These are phyloP conservation scores for Pseudomonodictys pantanalensis DNA, from an alignment of 495 filamentous ascomycete genomes.

Conservation along the genomic window DNA sequence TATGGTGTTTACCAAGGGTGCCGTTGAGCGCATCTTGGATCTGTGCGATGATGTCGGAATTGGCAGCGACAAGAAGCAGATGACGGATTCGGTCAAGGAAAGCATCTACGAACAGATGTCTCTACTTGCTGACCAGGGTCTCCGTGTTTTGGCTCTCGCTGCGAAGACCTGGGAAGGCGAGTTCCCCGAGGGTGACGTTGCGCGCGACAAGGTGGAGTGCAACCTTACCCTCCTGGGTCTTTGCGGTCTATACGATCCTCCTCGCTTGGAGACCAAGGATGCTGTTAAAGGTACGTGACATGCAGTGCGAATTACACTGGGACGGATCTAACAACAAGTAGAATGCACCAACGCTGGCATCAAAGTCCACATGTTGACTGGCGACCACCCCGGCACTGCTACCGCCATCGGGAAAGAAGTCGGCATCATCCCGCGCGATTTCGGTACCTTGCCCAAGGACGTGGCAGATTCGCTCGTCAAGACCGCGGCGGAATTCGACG, in stretches of 20 bases:
- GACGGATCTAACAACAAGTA: not conserved
- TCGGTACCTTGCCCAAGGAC: conserved; percentile 50
- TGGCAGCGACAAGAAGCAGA: conserved; percentile 49
- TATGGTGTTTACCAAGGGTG: conserved; percentile 73
- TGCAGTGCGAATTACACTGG: not conserved
- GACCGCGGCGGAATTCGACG: conserved; percentile 64
- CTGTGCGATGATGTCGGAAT: conserved; percentile 61
- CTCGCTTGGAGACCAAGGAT: conserved; percentile 63
- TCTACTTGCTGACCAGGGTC: conserved; percentile 68
- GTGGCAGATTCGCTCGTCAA: conserved; percentile 57
- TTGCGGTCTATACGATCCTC: conserved; percentile 73
- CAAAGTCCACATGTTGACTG: conserved; percentile 77
- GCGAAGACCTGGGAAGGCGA: conserved; percentile 29
- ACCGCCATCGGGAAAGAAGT: conserved; percentile 73
- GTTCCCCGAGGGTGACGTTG: conserved; percentile 33
- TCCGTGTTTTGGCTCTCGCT: conserved; percentile 75
- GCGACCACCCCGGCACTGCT: conserved; percentile 73
- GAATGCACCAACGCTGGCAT: conserved; percentile 70
- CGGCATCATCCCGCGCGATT: conserved; percentile 65
- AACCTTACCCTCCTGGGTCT: conserved; percentile 64
- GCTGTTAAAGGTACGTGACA: conserved; percentile 54
- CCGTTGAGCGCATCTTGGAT: conserved; percentile 75
- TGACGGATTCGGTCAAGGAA: conserved; percentile 59
- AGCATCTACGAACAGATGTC: conserved; percentile 63
- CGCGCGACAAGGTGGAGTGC: conserved; percentile 50